Evolutionary conservation across 257 asterid genomes (phyloP), one percentile per base, ranked within the genome.

Genomic region (Solanum chmielewskii): DNA sequence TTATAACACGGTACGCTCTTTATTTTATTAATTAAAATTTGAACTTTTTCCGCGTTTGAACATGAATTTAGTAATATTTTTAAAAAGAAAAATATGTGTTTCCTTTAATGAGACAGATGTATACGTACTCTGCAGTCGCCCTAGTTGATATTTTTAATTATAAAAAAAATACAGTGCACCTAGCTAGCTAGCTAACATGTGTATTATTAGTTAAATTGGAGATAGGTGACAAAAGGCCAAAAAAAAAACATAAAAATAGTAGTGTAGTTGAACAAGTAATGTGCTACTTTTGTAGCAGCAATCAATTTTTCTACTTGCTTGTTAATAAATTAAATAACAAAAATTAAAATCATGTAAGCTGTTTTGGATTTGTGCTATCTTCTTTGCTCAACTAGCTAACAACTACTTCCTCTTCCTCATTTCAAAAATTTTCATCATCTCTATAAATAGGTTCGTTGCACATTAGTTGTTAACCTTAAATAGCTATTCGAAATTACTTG

Each of bases 1-100:
- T 85, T 88, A 89, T 90, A 94, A 93, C 92, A 95, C 89, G 98
- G 98, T 96, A 92, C 89, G 87, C 89, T 71, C 41, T 66, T 44
- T 14, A 11, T 45, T 69, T 84, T n/a, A 16, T 9, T 39, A 27
- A 6, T 56, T 4, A 29, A 42, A 42, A 23, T 9, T 31, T 73
- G 6, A 44, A 44, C 11, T 3, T 20, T 56, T 68, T 66, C 7
- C 1, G 18, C 1, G 31, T 35, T 73, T 10, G 81, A n/a, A 73
- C 14, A 37, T 73, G 18, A 73, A 71, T 33, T 10, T 7, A 71
- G 27, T 35, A 27, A 20, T 73, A 70, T 20, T 73, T 73, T 37
- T 70, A 10, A 12, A 3, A 16, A 52, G 7, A 5, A 96, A 91
- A 15, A 0, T 2, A 2, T 89, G 83, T 94, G 99, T 92, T 96